Evolutionary conservation across 2,329 filamentous ascomycete genomes (phyloP).

Genomic region (Cytospora schulzeri): DNA sequence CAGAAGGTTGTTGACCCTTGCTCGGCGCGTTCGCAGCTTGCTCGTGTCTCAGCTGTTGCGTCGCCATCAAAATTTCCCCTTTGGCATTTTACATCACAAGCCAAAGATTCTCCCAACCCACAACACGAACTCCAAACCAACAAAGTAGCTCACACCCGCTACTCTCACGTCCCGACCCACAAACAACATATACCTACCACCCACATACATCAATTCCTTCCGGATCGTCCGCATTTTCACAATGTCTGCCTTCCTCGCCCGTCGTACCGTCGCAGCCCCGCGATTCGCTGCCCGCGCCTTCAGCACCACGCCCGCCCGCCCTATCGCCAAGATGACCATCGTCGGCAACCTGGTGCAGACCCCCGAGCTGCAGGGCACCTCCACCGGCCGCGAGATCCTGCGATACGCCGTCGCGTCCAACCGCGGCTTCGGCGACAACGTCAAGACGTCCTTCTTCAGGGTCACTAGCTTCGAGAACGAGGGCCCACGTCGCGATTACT

Average conservation of each 20-base stretch:
- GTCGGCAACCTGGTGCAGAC: slow-evolving; percentile 80
- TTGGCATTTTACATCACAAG: neutral
- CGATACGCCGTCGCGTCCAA: slow-evolving; percentile 76
- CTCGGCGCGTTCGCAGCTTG: neutral
- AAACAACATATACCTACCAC: too few relatives aligned
- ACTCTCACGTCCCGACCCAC: slow-evolving; percentile 30
- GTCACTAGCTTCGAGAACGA: slow-evolving; percentile 72
- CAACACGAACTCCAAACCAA: neutral
- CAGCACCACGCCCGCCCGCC: slow-evolving; percentile 67
- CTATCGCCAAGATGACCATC: slow-evolving; percentile 79
- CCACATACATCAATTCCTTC: neutral
- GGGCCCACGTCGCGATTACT: slow-evolving; percentile 69
- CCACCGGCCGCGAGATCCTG: slow-evolving; percentile 72
- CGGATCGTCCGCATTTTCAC: neutral
- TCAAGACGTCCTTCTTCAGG: slow-evolving; percentile 82
- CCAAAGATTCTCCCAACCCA: neutral
- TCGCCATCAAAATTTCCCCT: neutral
- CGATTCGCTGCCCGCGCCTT: slow-evolving; percentile 65
- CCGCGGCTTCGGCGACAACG: slow-evolving; percentile 67
- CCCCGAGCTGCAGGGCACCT: slow-evolving; percentile 74
- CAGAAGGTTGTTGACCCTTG: neutral
- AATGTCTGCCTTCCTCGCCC: slow-evolving; percentile 32
- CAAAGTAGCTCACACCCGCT: neutral
- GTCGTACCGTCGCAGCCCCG: slow-evolving; percentile 35
- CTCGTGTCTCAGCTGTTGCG: neutral